Percentiles rank a stretch among this genome's conserved stretches.
These are phyloP conservation scores for Akanthomyces lecanii DNA, from an alignment of 2,329 filamentous ascomycete species.

Conservation along the genomic window DNA sequence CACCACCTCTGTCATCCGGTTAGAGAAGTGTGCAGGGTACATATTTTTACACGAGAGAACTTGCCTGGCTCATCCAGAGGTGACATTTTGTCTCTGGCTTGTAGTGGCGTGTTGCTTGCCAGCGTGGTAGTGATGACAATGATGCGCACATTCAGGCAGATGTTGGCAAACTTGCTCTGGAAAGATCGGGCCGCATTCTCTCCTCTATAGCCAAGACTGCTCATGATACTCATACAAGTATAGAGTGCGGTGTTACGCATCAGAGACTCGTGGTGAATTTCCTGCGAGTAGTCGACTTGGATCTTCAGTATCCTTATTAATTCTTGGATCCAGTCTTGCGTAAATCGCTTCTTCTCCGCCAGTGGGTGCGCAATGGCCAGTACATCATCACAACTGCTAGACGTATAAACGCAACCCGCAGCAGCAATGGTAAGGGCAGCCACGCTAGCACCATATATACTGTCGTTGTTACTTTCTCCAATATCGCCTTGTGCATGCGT, in stretches of 20 bases:
- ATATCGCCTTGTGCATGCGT: slow-evolving; percentile 48
- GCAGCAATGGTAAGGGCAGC: slow-evolving; percentile 56
- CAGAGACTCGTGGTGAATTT: slow-evolving; percentile 66
- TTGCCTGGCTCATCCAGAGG: slow-evolving; percentile 57
- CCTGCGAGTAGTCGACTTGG: slow-evolving; percentile 76
- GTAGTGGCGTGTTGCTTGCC: slow-evolving; percentile 52
- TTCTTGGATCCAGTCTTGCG: slow-evolving; percentile 60
- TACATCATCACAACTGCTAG: slow-evolving; percentile 64
- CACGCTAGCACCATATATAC: slow-evolving; percentile 56
- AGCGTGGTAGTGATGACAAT: slow-evolving; percentile 63
- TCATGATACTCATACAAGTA: slow-evolving; percentile 72
- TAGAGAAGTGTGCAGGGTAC: neutral
- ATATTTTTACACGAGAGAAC: slow-evolving; percentile 15
- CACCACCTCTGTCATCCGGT: slow-evolving; percentile 56
- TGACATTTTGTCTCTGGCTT: slow-evolving; percentile 51
- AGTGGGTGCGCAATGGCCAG: slow-evolving; percentile 60
- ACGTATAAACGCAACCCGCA: slow-evolving; percentile 41
- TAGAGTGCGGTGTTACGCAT: slow-evolving; percentile 70
- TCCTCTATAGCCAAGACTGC: slow-evolving; percentile 69
- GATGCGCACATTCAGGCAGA: slow-evolving; percentile 70
- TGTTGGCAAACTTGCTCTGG: slow-evolving; percentile 68
- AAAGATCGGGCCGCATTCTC: slow-evolving; percentile 59
- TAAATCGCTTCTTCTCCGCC: slow-evolving; percentile 41
- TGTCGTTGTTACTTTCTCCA: slow-evolving; percentile 43
- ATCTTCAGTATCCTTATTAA: slow-evolving; percentile 66